Base-by-base conservation (phyloP, 805 yeast species). In the Candida incommunis region DNA sequence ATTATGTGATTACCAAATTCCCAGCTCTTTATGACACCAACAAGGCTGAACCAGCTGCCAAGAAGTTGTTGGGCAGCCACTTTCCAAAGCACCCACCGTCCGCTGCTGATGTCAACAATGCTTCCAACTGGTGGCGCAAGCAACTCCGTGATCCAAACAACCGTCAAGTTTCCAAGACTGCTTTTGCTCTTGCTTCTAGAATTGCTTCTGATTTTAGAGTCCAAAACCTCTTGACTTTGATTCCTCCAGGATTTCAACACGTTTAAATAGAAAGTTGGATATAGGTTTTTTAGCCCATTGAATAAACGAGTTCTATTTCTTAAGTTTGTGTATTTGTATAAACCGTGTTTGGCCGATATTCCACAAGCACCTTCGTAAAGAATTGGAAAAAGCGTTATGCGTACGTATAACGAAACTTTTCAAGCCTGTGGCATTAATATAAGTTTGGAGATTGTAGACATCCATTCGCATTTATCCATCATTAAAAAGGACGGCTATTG, bases 71-170 rank as follows among this genome's bases (percentile, higher is more conserved):
- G 34, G 22, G 20, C 11, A 11, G 35, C 2, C 37, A 23, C 3
- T 23, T 23, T 42, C 13, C 25, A 15, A 11, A 9, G 4, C 24
- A n/a, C 23, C 20, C 13, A 23, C 18, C 3, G 22, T n/a, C 41
- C 9, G 18, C 20, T 13, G 37, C 9, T 16, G n/a, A 31, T 9
- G 18, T 31, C 20, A 16, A n/a, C 37, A 9, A 31, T 5, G 37
- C 18, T 13, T 11, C 37, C 37, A 18, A 7, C n/a, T 11, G n/a
- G 20, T 31, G 27, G 25, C 26, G 21, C 20, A 18, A 24, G 22
- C 31, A 9, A 26, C 40, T 43, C 18, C 24, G 24, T 4, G 43
- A 43, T 25, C 43, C 46, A 13, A n/a, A 25, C 15, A 35, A 31
- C 3, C 25, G 22, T 3, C 43, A 27, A 18, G 46, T 41, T 15